Base-by-base conservation (phyloP, 1,284 basidiomycete genomes). In the Hemileia vastatrix region DNA sequence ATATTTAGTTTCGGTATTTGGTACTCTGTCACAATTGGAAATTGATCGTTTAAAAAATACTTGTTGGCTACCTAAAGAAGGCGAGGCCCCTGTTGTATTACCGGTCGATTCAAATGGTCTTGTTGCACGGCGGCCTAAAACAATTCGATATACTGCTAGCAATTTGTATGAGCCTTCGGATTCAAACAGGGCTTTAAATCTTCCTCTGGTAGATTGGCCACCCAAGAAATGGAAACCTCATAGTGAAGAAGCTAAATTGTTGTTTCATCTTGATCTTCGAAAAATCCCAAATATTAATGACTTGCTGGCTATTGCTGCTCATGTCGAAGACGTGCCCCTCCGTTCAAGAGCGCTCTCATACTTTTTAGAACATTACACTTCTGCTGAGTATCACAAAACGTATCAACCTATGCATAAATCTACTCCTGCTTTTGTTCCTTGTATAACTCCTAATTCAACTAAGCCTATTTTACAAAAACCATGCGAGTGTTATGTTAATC, bases 171-270 rank as follows among this genome's bases (percentile, higher is more conserved):
- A 96, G 72, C 94, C 95, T 0, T 72, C 80, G 1, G 86, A 87
- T 43, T 79, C 81, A 0, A 84, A 94, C 66, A 82, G 87, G 8
- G 80, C 83, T 52, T 79, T 97, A 1, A 82, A 83, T 6, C 78
- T 98, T 6, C 90, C 92, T 0, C 74, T 94, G 1, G 80, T 98
- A 44, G 90, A 90, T 70, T 98, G 93, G 93, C 86, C 87, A 0
- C 76, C 77, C 5, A 27, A 64, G 1, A 90, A 86, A 72, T 95
- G 92, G 92, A 81, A 82, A 58, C 76, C 80, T 2, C 82, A 80
- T 19, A 89, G 88, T 0, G 88, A 90, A 27, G 92, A 95, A 84
- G 94, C 91, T 0, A 90, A 86, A 71, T 84, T 97, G 67, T 77
- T 96, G 23, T 87, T 84, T 74, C 79, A 82, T 4, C 79, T 98